Evolutionary conservation across 495 filamentous ascomycete species (phyloP), one percentile per base, ranked within the genome.

Genomic region (Bacidia rubella): DNA sequence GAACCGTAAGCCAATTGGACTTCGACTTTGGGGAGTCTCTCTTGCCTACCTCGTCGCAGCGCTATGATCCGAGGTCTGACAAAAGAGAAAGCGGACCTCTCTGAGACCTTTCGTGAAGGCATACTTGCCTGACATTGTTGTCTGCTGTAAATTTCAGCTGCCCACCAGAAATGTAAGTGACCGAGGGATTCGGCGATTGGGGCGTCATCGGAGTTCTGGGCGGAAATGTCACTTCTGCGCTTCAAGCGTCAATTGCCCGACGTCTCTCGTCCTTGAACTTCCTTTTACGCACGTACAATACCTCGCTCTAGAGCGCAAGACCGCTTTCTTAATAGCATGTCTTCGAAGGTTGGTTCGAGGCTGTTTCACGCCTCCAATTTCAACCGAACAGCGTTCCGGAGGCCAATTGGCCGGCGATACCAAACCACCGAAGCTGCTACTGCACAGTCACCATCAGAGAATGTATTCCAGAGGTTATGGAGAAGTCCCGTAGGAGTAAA

Each of bases 1-100:
- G 22, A 25, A 32, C 12, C n/a, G n/a, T n/a, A n/a, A n/a, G n/a
- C n/a, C n/a, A n/a, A n/a, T n/a, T n/a, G n/a, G n/a, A n/a, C n/a
- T n/a, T n/a, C n/a, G n/a, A n/a, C n/a, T n/a, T n/a, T n/a, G n/a
- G n/a, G n/a, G n/a, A n/a, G n/a, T n/a, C n/a, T n/a, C n/a, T n/a
- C 54, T 62, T 72, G 20, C 41, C 60, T 69, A 93, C 93, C 93
- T 79, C 53, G 83, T 82, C 52, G 83, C 81, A 57, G 85, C 82
- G 71, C 90, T 95, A 62, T 85, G 79, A 65, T 95, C 87, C 39
- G 80, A 84, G 32, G 83, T 86, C 70, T 97, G 92, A 72, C 93
- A 97, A 72, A 97, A 89, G 55, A 90, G 75, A 72, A 98, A 98
- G 57, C 92, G 87, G 64, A 98, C 76, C 75, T 98, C 92, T 77